phyloP scores from a whole-genome alignment of 2,329 filamentous ascomycete species.

The Aspergillus luchuensis region DNA sequence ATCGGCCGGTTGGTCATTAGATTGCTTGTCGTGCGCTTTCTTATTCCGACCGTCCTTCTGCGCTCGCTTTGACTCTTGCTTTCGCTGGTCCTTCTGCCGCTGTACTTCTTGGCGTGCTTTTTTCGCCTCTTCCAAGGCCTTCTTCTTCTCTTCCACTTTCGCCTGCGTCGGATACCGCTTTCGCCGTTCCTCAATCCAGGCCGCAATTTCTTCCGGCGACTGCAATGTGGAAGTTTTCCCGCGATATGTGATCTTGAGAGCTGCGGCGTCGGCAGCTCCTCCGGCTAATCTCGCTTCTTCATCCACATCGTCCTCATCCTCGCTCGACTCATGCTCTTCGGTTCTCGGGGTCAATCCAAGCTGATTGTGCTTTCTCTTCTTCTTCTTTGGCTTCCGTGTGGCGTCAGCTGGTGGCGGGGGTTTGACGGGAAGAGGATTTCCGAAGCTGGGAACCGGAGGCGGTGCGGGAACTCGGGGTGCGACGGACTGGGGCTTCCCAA shows the following conservation, averaged over 20 bases:
- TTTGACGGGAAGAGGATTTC: constrained; percentile 46
- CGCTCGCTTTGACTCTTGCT: constrained; percentile 35
- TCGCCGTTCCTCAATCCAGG: constrained; percentile 79
- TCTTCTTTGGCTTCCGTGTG: constrained; percentile 41
- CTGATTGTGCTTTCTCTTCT: constrained; percentile 49
- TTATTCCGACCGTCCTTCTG: constrained; percentile 35
- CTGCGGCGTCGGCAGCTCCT: constrained; percentile 21
- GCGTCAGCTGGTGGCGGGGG: constrained; percentile 41
- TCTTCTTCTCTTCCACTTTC: constrained; percentile 63
- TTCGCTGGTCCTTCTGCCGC: constrained; percentile 45
- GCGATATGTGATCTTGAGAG: constrained; percentile 57
- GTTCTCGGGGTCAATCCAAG: constrained; percentile 51
- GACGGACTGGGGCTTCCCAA: constrained; percentile 35
- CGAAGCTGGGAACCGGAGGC: constrained; percentile 50
- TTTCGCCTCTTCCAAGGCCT: constrained; percentile 66
- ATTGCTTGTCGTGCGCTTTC: constrained; percentile 25
- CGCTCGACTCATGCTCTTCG: constrained; percentile 49
- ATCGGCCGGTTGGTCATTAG: constrained; percentile 28
- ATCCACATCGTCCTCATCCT: constrained; percentile 49
- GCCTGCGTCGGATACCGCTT: constrained; percentile 78
- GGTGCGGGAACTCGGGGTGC: constrained; percentile 39
- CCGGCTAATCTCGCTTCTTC: constrained; percentile 48
- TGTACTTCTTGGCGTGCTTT: constrained; percentile 38
- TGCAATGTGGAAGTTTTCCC: constrained; percentile 57
- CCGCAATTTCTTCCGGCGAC: constrained; percentile 67